These are phyloP conservation scores for Davidsoniella australis DNA, from an alignment of 2,329 filamentous ascomycete species.

Conservation along the genomic window DNA sequence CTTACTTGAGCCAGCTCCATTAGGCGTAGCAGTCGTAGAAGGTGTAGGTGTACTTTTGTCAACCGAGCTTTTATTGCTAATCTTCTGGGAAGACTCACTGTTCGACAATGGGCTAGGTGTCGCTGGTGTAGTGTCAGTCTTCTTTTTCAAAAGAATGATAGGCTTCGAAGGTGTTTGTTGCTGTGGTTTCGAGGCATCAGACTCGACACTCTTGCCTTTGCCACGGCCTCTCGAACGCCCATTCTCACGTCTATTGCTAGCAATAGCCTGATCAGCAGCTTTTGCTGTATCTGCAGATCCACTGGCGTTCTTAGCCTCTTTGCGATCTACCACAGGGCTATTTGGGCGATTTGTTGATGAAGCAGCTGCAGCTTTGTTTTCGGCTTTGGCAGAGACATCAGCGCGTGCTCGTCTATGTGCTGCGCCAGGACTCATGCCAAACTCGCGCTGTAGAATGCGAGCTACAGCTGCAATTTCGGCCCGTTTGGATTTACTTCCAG, in stretches of 20 bases:
- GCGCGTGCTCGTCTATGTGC: constrained; percentile 43
- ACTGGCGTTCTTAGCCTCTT: not conserved
- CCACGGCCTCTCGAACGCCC: constrained; percentile 16
- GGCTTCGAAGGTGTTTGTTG: constrained; percentile 17
- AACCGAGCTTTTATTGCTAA: constrained; percentile 13
- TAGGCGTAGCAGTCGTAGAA: constrained; percentile 16
- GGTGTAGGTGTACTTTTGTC: constrained; percentile 17
- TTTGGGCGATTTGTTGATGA: not conserved
- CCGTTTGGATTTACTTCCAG: constrained; percentile 35
- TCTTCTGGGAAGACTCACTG: constrained; percentile 16
- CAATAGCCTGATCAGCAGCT: constrained; percentile 4
- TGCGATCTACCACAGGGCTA: not conserved
- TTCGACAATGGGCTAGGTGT: constrained; percentile 9
- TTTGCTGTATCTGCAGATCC: constrained; percentile 7
- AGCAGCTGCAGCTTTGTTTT: constrained; percentile 21
- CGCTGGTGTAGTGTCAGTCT: constrained; percentile 16
- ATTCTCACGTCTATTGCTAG: not conserved
- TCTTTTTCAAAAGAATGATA: constrained; percentile 27
- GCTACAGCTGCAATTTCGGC: constrained; percentile 47
- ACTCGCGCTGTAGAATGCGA: constrained; percentile 46
- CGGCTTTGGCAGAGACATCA: constrained; percentile 36
- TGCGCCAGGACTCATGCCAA: constrained; percentile 46
- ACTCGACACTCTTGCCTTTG: constrained; percentile 23
- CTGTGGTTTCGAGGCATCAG: constrained; percentile 16
- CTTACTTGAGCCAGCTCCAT: constrained; percentile 13